Evolutionary conservation across 805 yeast species (phyloP).

Genomic region (Candida ficus): DNA sequence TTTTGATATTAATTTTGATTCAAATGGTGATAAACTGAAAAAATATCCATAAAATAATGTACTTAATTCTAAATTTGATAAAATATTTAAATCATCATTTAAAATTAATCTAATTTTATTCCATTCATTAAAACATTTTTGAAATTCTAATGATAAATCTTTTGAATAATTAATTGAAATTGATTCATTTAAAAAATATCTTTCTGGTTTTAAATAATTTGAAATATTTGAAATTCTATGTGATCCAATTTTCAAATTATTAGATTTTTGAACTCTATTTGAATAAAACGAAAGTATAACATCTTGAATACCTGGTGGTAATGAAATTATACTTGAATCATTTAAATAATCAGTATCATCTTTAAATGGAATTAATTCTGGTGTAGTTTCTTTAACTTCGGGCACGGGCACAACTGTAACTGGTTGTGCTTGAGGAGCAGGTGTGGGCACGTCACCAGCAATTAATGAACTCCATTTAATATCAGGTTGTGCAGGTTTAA

Average conservation of each 20-base stretch:
- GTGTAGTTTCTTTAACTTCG: background rate
- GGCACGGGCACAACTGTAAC: no score
- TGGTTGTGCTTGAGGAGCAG: background rate
- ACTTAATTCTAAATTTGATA: conserved; percentile 12
- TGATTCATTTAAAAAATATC: conserved; percentile 5
- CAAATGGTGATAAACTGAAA: conserved; percentile 64
- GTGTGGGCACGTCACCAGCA: conserved; percentile 7
- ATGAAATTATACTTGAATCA: conserved; percentile 16
- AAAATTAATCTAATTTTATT: conserved; percentile 6
- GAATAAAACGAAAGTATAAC: conserved; percentile 25
- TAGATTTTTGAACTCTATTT: conserved; percentile 5
- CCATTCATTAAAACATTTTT: conserved; percentile 13
- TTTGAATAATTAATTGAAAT: conserved; percentile 1
- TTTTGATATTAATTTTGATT: conserved; percentile 67
- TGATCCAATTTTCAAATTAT: conserved; percentile 1
- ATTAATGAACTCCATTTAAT: conserved; percentile 45
- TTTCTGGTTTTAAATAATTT: conserved; percentile 5
- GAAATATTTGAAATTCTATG: conserved; percentile 10
- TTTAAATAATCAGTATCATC: conserved; percentile 16
- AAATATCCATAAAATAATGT: conserved; percentile 82
- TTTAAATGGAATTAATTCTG: background rate
- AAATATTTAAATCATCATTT: conserved; percentile 36
- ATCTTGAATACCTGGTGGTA: conserved; percentile 30
- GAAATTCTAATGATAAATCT: conserved; percentile 11
- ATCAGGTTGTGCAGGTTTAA: conserved; percentile 39